Percentiles rank a stretch among this genome's conserved stretches.
Evolutionary conservation across 441 rosid genomes (phyloP).

Genomic region (Populus hybrid): DNA sequence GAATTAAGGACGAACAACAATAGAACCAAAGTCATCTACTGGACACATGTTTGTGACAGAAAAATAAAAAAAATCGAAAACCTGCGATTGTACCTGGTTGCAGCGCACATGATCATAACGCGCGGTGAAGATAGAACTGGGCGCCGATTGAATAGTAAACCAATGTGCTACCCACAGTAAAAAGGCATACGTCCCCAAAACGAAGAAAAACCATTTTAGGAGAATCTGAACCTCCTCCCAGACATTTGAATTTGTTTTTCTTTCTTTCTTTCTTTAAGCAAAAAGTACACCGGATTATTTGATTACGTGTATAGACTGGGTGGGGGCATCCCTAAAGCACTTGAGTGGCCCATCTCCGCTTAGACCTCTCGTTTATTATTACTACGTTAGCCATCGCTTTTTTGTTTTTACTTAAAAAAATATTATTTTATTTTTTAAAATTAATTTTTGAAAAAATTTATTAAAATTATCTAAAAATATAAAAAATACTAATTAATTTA

Average conservation of each 20-base stretch:
- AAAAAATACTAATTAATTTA: too few species aligned
- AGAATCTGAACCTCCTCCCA: slow-evolving; percentile 3
- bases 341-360: background rate
- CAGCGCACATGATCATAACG: too few species aligned
- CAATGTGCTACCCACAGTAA: slow-evolving; percentile 7
- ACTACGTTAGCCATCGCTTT: slow-evolving; percentile 22
- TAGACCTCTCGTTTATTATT: slow-evolving; percentile 1
- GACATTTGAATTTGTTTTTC: background rate
- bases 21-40: too few species aligned
- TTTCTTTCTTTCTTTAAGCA: background rate
- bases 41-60: too few species aligned
- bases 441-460: too few species aligned
- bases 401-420: background rate
- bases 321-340: slow-evolving; percentile 28
- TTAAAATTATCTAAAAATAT: too few species aligned
- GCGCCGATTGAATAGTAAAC: background rate
- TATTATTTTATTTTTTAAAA: too few species aligned
- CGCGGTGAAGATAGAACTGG: too few species aligned
- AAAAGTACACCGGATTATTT: slow-evolving; percentile 5
- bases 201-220: slow-evolving; percentile 1
- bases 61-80: too few species aligned
- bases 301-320: slow-evolving; percentile 28
- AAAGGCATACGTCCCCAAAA: slow-evolving; percentile 13
- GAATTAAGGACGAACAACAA: too few species aligned
- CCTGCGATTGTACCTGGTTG: too few species aligned